Percentiles rank a stretch among this genome's conserved stretches.
Conservation (phyloP, 2,329 filamentous ascomycete genomes). For the Cordyceps cicadae region DNA sequence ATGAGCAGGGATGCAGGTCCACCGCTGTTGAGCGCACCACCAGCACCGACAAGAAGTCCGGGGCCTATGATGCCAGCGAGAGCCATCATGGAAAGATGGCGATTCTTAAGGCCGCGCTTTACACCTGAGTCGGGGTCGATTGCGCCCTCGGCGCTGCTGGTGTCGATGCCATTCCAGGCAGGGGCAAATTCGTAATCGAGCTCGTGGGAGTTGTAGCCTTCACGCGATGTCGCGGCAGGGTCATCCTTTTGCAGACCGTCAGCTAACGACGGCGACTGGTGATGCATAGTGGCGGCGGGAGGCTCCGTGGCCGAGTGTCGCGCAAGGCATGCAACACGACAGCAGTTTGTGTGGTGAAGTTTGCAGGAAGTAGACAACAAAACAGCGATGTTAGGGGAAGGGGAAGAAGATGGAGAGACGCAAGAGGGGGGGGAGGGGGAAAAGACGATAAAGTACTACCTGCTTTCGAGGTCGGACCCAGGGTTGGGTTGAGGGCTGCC, state of each 20-base stretch:
- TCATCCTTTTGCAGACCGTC: conserved; percentile 1
- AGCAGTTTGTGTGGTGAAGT: not conserved
- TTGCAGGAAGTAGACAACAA: not conserved
- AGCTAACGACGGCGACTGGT: not conserved
- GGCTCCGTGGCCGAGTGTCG: not conserved
- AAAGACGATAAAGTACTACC: not conserved
- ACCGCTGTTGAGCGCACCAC: conserved; percentile 58
- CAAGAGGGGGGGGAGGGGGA: not conserved
- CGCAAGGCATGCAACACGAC: not conserved
- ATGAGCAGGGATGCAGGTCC: conserved; percentile 66
- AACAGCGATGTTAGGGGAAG: not conserved
- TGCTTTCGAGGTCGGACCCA: not conserved
- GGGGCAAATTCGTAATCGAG: not conserved
- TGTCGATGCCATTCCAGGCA: conserved; percentile 9
- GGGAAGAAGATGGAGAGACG: not conserved
- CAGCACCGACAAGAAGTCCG: conserved; percentile 63
- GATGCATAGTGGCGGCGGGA: not conserved
- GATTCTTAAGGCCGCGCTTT: conserved; percentile 60
- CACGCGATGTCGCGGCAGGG: not conserved
- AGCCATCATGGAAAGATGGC: conserved; percentile 59
- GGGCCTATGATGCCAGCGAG: conserved; percentile 58
- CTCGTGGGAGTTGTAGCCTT: conserved; percentile 9
- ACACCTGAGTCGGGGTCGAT: conserved; percentile 54
- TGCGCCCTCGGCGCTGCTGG: not conserved
- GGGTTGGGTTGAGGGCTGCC: not conserved